A percentile compares a stretch with the other conserved stretches of the same genome.
Evolutionary conservation across 1,284 basidiomycete genomes (phyloP).

Genomic region (Malassezia japonica): DNA sequence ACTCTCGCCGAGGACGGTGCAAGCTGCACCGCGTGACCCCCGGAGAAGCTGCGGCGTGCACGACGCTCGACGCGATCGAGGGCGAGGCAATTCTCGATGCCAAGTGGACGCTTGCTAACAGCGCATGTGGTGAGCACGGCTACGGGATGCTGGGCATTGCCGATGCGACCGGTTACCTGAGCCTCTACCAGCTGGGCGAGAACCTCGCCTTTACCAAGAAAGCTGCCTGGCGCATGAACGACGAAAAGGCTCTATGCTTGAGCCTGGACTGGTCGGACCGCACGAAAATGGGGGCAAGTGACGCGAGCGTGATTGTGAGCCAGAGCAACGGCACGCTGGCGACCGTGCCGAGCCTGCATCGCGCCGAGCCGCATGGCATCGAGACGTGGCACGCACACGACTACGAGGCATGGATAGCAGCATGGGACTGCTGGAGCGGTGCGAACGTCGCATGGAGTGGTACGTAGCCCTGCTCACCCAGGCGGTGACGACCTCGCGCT

Average conservation of each 20-base stretch:
- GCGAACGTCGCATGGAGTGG: conserved; percentile 66
- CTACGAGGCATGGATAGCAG: conserved; percentile 85
- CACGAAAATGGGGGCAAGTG: background rate
- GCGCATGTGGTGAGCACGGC: background rate
- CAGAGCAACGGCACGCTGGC: conserved; percentile 44
- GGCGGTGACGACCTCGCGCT: conserved; percentile 86
- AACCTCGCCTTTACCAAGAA: conserved; percentile 8
- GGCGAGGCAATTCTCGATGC: conserved; percentile 43
- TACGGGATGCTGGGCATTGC: conserved; percentile 26
- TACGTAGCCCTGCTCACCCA: conserved; percentile 50
- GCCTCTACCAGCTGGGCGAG: conserved; percentile 18
- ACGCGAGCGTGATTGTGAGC: conserved; percentile 30
- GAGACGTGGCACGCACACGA: conserved; percentile 75
- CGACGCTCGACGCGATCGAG: conserved; percentile 3
- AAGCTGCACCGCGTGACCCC: conserved; percentile 16
- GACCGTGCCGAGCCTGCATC: conserved; percentile 23
- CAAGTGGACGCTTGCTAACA: conserved; percentile 33
- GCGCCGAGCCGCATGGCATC: background rate
- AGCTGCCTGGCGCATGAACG: conserved; percentile 28
- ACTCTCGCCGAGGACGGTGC: conserved; percentile 33
- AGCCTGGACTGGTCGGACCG: conserved; percentile 45
- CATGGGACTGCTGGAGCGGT: conserved; percentile 69
- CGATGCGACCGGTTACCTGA: conserved; percentile 26
- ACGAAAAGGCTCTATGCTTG: conserved; percentile 30
- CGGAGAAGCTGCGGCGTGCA: background rate